These are phyloP conservation scores for Dryadomyces quercivorus DNA, from an alignment of 2,329 filamentous ascomycete species.

Conservation along the genomic window DNA sequence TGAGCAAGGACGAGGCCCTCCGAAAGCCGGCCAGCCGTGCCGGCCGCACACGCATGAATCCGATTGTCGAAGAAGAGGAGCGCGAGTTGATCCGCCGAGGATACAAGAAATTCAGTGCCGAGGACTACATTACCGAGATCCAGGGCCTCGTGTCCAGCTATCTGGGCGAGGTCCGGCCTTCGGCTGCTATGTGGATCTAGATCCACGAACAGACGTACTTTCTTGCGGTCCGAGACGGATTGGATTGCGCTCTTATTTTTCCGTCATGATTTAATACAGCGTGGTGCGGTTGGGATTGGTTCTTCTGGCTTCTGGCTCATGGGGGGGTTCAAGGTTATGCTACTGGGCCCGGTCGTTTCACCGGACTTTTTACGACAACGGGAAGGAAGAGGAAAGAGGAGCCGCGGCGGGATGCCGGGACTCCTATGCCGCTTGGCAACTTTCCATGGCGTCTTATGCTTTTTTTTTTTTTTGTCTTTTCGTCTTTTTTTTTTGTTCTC, in stretches of 20 bases:
- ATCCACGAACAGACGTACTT: not conserved
- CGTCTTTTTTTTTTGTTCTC: not conserved
- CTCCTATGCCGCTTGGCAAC: not conserved
- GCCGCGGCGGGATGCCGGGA: not conserved
- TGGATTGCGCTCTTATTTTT: not conserved
- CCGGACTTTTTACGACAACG: not conserved
- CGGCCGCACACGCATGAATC: not conserved
- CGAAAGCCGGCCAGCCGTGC: not conserved
- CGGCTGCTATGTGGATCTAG: constrained; percentile 37
- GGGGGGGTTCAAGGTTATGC: not conserved
- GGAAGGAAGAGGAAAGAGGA: not conserved
- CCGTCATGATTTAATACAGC: not conserved
- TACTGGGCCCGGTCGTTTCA: not conserved
- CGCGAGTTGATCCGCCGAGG: constrained; percentile 56
- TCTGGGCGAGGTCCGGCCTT: constrained; percentile 30
- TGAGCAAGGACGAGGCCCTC: constrained; percentile 39
- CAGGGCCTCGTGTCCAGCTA: constrained; percentile 53
- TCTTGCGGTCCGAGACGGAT: not conserved
- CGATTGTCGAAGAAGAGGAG: constrained; percentile 58
- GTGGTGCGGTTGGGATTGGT: not conserved
- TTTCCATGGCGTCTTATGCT: not conserved
- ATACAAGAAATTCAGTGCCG: constrained; percentile 60
- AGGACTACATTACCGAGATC: constrained; percentile 78
- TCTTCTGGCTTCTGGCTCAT: not conserved
- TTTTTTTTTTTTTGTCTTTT: too few relatives aligned